phyloP scores from a whole-genome alignment of 257 asterid genomes.

The Misopates orontium region DNA sequence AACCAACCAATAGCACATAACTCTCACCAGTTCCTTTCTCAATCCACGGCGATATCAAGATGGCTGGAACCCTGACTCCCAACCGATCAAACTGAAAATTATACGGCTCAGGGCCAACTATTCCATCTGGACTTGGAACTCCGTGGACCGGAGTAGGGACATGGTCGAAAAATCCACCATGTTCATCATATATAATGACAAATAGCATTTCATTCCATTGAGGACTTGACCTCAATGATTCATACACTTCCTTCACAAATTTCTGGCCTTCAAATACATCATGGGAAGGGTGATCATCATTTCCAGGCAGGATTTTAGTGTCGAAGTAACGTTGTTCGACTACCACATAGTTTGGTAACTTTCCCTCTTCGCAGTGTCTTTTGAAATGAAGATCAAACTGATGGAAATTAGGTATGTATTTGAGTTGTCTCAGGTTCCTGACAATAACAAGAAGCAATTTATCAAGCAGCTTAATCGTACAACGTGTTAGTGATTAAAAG shows the following conservation, averaged over 20 bases:
- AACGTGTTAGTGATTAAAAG: not conserved
- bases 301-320: slow-evolving; percentile 49
- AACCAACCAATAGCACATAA: not conserved
- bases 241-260: slow-evolving; percentile 67
- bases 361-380: slow-evolving; percentile 66
- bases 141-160: slow-evolving; percentile 65
- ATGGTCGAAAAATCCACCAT: slow-evolving; percentile 80
- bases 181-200: slow-evolving; percentile 63
- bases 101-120: slow-evolving; percentile 59
- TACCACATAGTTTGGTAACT: slow-evolving; percentile 71
- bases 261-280: slow-evolving; percentile 69
- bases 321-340: slow-evolving; percentile 69
- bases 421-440: slow-evolving; percentile 65
- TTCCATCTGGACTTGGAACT: slow-evolving; percentile 74
- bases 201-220: slow-evolving; percentile 74
- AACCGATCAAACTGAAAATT: slow-evolving; percentile 57
- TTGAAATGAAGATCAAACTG: slow-evolving; percentile 61
- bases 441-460: not conserved
- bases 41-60: slow-evolving; percentile 75
- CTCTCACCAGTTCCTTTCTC: slow-evolving; percentile 62
- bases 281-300: slow-evolving; percentile 83
- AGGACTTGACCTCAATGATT: slow-evolving; percentile 69
- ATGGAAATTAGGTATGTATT: slow-evolving; percentile 61
- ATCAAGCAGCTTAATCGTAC: not conserved
- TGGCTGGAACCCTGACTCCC: slow-evolving; percentile 73